Conservation (phyloP, 2,329 filamentous ascomycete genomes). For the Colletotrichum caudatum region DNA sequence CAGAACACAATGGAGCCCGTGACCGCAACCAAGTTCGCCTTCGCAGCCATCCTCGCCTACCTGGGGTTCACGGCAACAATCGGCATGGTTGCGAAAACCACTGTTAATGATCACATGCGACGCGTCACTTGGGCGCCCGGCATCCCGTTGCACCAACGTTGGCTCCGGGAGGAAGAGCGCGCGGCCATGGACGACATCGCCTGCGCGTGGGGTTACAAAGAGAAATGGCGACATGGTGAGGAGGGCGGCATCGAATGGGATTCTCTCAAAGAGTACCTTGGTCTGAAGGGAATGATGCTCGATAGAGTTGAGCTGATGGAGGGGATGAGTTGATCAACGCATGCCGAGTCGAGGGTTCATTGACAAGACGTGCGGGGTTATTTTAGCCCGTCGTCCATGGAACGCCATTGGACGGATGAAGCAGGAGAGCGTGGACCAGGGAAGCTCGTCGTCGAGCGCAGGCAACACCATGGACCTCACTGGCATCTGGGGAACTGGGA, state of each 20-base stretch:
- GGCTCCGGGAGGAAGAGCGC: constrained; percentile 90
- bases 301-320: constrained; percentile 92
- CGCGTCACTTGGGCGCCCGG: constrained; percentile 91
- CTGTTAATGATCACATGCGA: constrained; percentile 94
- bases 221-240: constrained; percentile 82
- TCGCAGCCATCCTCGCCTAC: constrained; percentile 86
- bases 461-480: constrained; percentile 28
- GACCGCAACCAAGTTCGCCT: constrained; percentile 81
- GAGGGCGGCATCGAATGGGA: constrained; percentile 95
- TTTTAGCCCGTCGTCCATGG: constrained; percentile 7
- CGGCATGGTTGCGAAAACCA: constrained; percentile 85
- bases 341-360: constrained; percentile 28
- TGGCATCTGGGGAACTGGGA: constrained; percentile 13
- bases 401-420: constrained; percentile 29
- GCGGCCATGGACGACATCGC: constrained; percentile 88
- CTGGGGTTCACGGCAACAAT: constrained; percentile 83
- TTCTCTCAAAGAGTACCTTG: constrained; percentile 83
- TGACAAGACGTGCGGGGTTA: constrained; percentile 37
- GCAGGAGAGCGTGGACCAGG: constrained; percentile 16
- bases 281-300: constrained; percentile 87
- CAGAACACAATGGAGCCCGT: constrained; percentile 82
- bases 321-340: constrained; percentile 72
- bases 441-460: constrained; percentile 36
- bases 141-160: constrained; percentile 82
- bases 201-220: constrained; percentile 91